A percentile compares a stretch with the other conserved stretches of the same genome.
Conservation (phyloP, 129 eudicot species). For the Kitagawia praeruptora region DNA sequence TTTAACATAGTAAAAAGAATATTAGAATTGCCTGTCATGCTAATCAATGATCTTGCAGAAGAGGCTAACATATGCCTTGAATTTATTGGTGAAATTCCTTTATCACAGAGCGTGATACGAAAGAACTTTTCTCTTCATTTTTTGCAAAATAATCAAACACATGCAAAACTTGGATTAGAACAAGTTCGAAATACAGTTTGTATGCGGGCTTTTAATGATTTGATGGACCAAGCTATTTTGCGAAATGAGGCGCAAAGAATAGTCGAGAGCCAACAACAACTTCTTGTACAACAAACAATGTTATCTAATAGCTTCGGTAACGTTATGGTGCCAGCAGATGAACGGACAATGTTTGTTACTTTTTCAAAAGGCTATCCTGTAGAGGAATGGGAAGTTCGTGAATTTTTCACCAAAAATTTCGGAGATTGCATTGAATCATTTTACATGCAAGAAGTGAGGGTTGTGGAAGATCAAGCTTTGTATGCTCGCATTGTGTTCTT, state of each 20-base stretch:
- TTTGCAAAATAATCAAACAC: constrained; percentile 12
- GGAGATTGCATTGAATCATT: constrained; percentile 58
- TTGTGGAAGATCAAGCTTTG: constrained; percentile 35
- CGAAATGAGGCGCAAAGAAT: constrained; percentile 13
- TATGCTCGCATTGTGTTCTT: constrained; percentile 51
- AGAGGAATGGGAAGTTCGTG: constrained; percentile 38
- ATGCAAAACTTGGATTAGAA: constrained; percentile 16
- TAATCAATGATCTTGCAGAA: constrained; percentile 36
- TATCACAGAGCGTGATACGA: constrained; percentile 28
- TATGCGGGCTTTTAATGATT: constrained; percentile 30
- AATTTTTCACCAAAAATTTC: constrained; percentile 26
- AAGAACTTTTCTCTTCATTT: constrained; percentile 32
- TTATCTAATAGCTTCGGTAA: neutral
- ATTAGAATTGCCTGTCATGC: constrained; percentile 17
- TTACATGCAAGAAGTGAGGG: constrained; percentile 43
- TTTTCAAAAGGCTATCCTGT: constrained; percentile 76
- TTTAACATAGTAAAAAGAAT: constrained; percentile 21
- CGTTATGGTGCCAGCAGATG: neutral
- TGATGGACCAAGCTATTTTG: constrained; percentile 31
- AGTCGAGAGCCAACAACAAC: neutral
- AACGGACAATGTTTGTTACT: constrained; percentile 28
- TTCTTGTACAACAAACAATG: neutral
- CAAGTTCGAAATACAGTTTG: constrained; percentile 28
- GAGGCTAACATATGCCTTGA: constrained; percentile 45
- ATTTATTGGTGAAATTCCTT: constrained; percentile 28